Conservation (phyloP, 208 protist genomes). For the Crithidia brevicula region DNA sequence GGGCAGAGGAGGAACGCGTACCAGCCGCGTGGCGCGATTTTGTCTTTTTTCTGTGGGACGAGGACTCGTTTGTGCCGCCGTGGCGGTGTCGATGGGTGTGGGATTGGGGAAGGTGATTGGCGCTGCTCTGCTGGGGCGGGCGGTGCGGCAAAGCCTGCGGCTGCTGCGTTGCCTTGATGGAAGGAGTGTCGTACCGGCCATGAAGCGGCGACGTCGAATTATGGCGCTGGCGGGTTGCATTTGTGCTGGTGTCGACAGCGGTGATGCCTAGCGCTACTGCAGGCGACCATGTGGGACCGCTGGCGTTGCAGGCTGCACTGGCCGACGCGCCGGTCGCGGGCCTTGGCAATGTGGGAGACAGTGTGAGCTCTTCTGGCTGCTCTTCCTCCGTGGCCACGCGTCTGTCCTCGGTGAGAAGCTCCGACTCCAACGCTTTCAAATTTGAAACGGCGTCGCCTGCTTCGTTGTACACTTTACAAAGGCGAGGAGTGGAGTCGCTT, state of each 20-base stretch:
- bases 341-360: background rate
- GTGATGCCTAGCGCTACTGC: background rate
- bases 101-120: background rate
- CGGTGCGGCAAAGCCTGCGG: background rate
- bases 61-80: background rate
- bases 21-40: background rate
- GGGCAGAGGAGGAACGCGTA: slow-evolving; percentile 11
- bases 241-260: slow-evolving; percentile 15
- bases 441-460: too few relatives aligned
- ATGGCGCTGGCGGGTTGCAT: slow-evolving; percentile 2
- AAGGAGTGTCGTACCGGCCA: background rate
- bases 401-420: slow-evolving; percentile 18
- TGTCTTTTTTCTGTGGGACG: background rate
- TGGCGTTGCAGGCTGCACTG: background rate
- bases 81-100: background rate
- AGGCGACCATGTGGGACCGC: background rate
- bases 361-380: slow-evolving; percentile 17
- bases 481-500: too few relatives aligned
- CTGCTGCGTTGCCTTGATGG: background rate
- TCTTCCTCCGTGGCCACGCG: slow-evolving; percentile 15
- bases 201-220: background rate
- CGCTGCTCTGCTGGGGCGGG: background rate
- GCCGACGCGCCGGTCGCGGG: background rate
- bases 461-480: too few relatives aligned
- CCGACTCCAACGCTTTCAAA: background rate